Percentiles rank a stretch among this genome's conserved stretches.
Conservation (phyloP, 805 yeast genomes). For the Komagataella kurtzmanii region DNA sequence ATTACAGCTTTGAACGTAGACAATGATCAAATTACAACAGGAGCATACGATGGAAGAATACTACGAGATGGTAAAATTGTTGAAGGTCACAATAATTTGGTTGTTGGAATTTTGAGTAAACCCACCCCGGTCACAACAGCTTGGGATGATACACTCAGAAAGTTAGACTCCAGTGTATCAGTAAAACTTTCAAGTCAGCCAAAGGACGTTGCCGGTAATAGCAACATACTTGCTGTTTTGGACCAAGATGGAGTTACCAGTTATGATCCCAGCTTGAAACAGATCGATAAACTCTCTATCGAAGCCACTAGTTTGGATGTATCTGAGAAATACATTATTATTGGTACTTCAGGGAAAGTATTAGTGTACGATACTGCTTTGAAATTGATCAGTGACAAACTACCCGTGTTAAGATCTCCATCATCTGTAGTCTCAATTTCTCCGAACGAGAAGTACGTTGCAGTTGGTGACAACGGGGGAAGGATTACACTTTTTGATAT, state of each 20-base stretch:
- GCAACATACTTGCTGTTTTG: constrained; percentile 25
- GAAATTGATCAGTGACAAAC: constrained; percentile 2
- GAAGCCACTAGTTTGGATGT: constrained; percentile 33
- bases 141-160: constrained; percentile 76
- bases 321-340: constrained; percentile 15
- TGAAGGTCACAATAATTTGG: constrained; percentile 48
- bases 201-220: constrained; percentile 22
- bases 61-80: constrained; percentile 24
- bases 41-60: constrained; percentile 74
- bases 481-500: constrained; percentile 66
- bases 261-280: constrained; percentile 14
- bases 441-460: constrained; percentile 53
- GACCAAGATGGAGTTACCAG: constrained; percentile 27
- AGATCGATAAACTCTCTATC: constrained; percentile 18
- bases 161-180: constrained; percentile 18
- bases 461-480: constrained; percentile 81
- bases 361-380: background rate
- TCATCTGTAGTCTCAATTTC: constrained; percentile 58
- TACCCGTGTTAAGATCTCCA: constrained; percentile 40
- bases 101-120: constrained; percentile 32
- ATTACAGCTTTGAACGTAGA: constrained; percentile 43
- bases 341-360: background rate
- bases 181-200: constrained; percentile 35
- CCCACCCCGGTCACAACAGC: constrained; percentile 40
- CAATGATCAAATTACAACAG: constrained; percentile 28